A percentile compares a stretch with the other conserved stretches of the same genome.
Conservation (phyloP, 139 green algal genomes). For the Eudorina sp. region DNA sequence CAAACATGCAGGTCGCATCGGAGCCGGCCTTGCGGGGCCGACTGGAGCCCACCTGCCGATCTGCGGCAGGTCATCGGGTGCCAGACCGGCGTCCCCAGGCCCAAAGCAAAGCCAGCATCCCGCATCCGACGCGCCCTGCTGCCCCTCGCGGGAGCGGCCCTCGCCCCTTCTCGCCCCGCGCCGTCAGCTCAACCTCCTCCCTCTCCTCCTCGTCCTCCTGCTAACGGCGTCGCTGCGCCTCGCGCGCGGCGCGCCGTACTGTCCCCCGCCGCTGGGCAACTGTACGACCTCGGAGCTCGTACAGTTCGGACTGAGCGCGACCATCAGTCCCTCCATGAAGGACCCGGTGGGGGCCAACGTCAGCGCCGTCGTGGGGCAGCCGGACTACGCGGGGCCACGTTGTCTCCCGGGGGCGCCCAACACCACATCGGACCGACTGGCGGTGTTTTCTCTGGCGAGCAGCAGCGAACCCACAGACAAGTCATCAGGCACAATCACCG, state of each 20-base stretch:
- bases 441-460: neutral
- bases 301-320: neutral
- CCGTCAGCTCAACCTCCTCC: too few species aligned
- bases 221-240: neutral
- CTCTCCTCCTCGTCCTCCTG: neutral
- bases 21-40: too few species aligned
- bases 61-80: too few species aligned
- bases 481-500: neutral
- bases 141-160: too few species aligned
- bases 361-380: neutral
- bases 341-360: neutral
- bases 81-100: too few species aligned
- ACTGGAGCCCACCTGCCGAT: too few species aligned
- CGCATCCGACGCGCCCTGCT: too few species aligned
- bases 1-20: too few species aligned
- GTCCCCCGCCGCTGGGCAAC: neutral
- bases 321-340: neutral
- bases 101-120: too few species aligned
- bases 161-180: too few species aligned
- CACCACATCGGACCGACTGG: neutral
- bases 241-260: neutral
- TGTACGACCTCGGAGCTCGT: neutral
- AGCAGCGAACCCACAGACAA: neutral
- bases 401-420: neutral
- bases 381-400: neutral